phyloP scores from a whole-genome alignment of 2,329 filamentous ascomycete species.

The Pseudomassariella vexata region DNA sequence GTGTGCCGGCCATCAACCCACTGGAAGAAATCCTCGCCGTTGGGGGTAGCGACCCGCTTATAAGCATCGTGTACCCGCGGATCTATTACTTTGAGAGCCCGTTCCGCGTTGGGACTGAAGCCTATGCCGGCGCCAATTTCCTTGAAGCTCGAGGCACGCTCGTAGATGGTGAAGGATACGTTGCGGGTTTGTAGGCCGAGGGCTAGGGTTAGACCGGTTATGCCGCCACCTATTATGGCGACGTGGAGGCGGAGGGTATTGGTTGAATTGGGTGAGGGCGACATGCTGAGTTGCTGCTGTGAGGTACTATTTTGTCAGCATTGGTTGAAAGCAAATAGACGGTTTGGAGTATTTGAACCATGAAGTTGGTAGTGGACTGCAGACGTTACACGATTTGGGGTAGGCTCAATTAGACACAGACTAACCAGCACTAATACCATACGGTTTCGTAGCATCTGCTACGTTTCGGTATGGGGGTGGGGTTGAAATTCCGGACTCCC shows the following conservation, averaged over 20 bases:
- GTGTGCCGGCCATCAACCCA: slow-evolving; percentile 31
- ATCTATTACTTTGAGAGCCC: slow-evolving; percentile 34
- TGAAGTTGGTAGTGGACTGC: no score
- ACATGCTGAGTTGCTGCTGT: no score
- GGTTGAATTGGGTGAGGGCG: slow-evolving; percentile 1
- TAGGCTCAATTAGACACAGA: no score
- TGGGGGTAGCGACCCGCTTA: slow-evolving; percentile 25
- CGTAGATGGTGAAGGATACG: slow-evolving; percentile 39
- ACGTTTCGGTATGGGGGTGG: no score
- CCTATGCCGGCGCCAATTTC: slow-evolving; percentile 48
- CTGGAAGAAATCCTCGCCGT: slow-evolving; percentile 35
- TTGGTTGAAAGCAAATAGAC: no score
- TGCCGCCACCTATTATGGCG: slow-evolving; percentile 46
- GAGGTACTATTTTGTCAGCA: no score
- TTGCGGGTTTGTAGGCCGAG: slow-evolving; percentile 37
- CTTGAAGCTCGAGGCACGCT: slow-evolving; percentile 33
- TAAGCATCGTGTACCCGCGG: slow-evolving; percentile 30
- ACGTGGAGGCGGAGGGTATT: slow-evolving; percentile 20
- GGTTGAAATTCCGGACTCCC: no score
- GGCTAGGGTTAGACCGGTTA: slow-evolving; percentile 42
- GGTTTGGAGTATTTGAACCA: no score
- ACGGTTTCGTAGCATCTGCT: no score
- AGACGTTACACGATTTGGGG: no score
- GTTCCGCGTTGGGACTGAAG: slow-evolving; percentile 44
- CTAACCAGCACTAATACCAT: no score